phyloP scores from a whole-genome alignment of 75 land plant species.

The Sequoia sempervirens region DNA sequence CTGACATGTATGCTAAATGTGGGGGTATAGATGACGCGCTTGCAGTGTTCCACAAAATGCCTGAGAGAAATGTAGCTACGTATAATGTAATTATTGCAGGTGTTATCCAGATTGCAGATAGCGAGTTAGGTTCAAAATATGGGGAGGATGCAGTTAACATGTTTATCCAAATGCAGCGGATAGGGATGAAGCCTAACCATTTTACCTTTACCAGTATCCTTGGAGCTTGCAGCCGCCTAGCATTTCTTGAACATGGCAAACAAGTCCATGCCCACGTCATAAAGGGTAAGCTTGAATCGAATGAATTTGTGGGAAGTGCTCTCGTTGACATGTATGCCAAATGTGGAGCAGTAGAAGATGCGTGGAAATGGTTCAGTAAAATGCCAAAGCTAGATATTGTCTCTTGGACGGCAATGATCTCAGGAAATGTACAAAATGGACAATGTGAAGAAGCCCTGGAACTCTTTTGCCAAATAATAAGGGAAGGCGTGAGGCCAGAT shows the following conservation, averaged over 20 bases:
- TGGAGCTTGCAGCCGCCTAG: constrained; percentile 13
- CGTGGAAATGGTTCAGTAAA: constrained; percentile 3
- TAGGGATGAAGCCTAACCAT: constrained; percentile 9
- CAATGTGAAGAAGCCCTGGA: constrained; percentile 36
- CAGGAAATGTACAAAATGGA: constrained; percentile 31
- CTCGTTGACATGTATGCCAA: constrained; percentile 13
- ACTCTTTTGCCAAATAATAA: constrained; percentile 36
- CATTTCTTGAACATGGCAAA: constrained; percentile 13
- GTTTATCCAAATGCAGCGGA: constrained; percentile 15
- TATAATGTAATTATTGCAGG: constrained; percentile 22
- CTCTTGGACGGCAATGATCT: constrained; percentile 46
- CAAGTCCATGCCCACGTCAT: constrained; percentile 11
- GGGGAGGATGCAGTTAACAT: constrained; percentile 10
- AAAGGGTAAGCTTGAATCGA: constrained; percentile 2
- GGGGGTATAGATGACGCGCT: constrained; percentile 17
- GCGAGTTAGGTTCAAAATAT: background rate
- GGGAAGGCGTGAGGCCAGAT: constrained; percentile 38
- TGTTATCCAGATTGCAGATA: background rate
- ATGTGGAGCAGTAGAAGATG: constrained; percentile 9
- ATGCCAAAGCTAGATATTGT: constrained; percentile 29
- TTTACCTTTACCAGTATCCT: constrained; percentile 11
- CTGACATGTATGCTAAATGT: constrained; percentile 30
- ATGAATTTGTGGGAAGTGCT: constrained; percentile 7
- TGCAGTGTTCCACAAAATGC: constrained; percentile 7
- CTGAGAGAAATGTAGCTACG: background rate